Base-by-base conservation (phyloP, 129 eudicot species). In the Chrysanthemum lavandulifolium region DNA sequence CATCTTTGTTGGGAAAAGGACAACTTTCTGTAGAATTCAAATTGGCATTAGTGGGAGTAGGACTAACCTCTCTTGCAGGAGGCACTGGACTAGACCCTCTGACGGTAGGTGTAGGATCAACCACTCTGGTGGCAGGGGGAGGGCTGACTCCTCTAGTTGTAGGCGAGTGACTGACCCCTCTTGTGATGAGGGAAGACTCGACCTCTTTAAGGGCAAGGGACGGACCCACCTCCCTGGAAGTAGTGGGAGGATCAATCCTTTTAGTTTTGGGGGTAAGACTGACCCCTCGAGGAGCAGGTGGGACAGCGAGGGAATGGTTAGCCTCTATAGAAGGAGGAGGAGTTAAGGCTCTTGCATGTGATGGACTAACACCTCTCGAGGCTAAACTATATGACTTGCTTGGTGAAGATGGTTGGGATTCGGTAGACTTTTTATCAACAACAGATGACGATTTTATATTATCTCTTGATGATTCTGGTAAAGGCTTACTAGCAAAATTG, bases 331-430 rank as follows among this genome's bases (percentile, higher is more conserved):
- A 8, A 40, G 56, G 48, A 14, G 78, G 52, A 56, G 64, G 58
- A 33, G 63, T 47, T 66, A 19, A 3, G 53, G 49, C 25, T 13
- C 67, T 47, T 10, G 68, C 29, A 50, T 5, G 71, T 1, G 76
- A 61, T 13, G 67, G 72, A 13, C 45, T 88, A 67, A 60, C 75
- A 69, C 83, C 95, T 87, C 84, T 81, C 19, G 81, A 62, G 29
- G 81, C 56, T 71, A 75, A 79, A 83, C 64, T 40, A 33, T 68
- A 50, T 48, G 70, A 69, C 63, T 33, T 76, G 14, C 58, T 82
- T 80, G 96, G 96, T 36, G 96, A 90, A 31, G 86, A 73, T 65
- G 86, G 84, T 29, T 89, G 84, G 23, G 40, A 58, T 76, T 76
- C 73, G 31, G 29, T 14, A 29, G 60, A 52, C 63, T 63, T 50